Conservation (phyloP, 1,139 yeast species). For the Pichia sp. region DNA sequence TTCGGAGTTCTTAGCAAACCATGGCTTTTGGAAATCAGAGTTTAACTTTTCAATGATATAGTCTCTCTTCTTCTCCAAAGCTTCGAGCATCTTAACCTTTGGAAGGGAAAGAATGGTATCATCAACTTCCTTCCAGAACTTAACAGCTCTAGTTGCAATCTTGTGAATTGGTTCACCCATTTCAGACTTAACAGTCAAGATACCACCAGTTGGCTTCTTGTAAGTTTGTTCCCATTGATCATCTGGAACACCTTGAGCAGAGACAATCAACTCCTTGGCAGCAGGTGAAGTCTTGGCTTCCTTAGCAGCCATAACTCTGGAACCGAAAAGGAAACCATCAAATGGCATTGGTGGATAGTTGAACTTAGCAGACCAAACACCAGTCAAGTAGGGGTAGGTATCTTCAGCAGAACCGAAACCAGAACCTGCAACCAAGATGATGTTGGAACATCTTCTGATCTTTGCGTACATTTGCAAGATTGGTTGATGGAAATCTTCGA, state of each 20-base stretch:
- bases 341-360: slow-evolving; percentile 98
- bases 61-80: slow-evolving; percentile 75
- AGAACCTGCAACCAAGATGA: slow-evolving; percentile 90
- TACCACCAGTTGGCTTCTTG: slow-evolving; percentile 94
- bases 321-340: slow-evolving; percentile 94
- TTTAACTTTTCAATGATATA: slow-evolving; percentile 80
- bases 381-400: slow-evolving; percentile 94
- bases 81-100: slow-evolving; percentile 79
- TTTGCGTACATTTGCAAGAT: slow-evolving; percentile 91
- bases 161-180: slow-evolving; percentile 99
- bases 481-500: slow-evolving; percentile 98
- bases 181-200: slow-evolving; percentile 91
- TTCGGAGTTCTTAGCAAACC: slow-evolving; percentile 76
- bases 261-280: slow-evolving; percentile 88
- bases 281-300: slow-evolving; percentile 93
- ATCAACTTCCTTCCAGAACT: slow-evolving; percentile 96
- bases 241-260: slow-evolving; percentile 87
- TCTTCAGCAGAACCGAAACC: slow-evolving; percentile 98
- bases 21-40: slow-evolving; percentile 94
- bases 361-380: slow-evolving; percentile 83
- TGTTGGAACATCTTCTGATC: slow-evolving; percentile 87
- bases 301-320: slow-evolving; percentile 95
- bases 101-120: slow-evolving; percentile 89
- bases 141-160: slow-evolving; percentile 95
- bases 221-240: slow-evolving; percentile 89